Conservation (phyloP, 176 grass and related monocot genomes). For the Dendrocalamus sinicus region DNA sequence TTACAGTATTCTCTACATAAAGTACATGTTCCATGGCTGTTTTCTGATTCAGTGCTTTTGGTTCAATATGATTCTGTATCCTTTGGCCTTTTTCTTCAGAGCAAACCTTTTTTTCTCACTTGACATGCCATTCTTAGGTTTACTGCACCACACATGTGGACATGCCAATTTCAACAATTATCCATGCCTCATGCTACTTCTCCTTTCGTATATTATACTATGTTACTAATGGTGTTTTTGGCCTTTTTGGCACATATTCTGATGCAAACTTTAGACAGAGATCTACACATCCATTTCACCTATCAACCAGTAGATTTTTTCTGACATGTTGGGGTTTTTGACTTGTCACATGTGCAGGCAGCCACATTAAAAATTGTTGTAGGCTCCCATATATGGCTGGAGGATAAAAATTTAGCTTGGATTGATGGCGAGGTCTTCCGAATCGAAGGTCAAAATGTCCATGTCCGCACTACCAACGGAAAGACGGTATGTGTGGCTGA, state of each 20-base stretch:
- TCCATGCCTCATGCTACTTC: constrained; percentile 5
- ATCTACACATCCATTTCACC: constrained; percentile 11
- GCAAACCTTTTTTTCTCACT: background rate
- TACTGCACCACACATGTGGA: background rate
- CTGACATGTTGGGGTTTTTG: constrained; percentile 9
- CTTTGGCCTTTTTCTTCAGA: no score
- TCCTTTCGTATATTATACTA: background rate
- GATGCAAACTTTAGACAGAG: constrained; percentile 2
- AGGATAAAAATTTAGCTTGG: constrained; percentile 79
- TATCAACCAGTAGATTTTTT: background rate
- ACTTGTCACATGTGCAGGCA: constrained; percentile 51
- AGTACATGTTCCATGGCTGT: background rate
- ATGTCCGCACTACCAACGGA: constrained; percentile 75
- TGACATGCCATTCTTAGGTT: constrained; percentile 16
- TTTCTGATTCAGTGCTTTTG: background rate
- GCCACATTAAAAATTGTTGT: constrained; percentile 67
- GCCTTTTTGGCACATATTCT: background rate
- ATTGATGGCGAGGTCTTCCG: constrained; percentile 89
- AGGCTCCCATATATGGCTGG: constrained; percentile 93
- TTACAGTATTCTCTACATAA: background rate
- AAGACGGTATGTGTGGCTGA: constrained; percentile 65
- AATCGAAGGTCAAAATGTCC: constrained; percentile 71
- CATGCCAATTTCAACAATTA: background rate
- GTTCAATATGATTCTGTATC: background rate
- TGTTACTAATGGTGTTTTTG: constrained; percentile 2